Base-by-base conservation (phyloP, 2,329 filamentous ascomycete species). In the Trichoderma sp. region DNA sequence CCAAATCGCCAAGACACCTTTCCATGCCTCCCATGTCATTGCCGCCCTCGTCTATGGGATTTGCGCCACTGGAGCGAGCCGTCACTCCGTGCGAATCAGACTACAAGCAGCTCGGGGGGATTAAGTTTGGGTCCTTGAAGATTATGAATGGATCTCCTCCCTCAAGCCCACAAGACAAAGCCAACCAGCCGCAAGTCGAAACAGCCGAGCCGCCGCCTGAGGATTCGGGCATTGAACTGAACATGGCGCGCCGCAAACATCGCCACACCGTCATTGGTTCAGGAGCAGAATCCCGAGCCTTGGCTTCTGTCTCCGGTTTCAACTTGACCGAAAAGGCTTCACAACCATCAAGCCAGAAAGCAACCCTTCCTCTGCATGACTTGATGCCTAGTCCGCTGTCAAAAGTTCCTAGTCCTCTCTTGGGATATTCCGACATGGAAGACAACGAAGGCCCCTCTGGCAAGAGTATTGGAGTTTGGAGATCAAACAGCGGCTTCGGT, bases 21-120 rank as follows among this genome's bases (percentile, higher is more conserved):
- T 80, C 80, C 1, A 76, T 81, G 73, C 78, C 78, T 4, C 68
- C 70, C 19, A 60, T 63, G 60, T 48, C 72, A 9, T 6, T 81
- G 72, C 78, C 78, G 4, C 68, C 70, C 17, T 58, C 60, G 60
- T 48, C 72, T 61, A 59, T 67, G 50, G 27, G 69, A 37, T 56
- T 67, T 63, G 54, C 66, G 17, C 64, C 68, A 29, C 60, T 68
- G 35, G 74, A 76, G 25, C 72, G 77, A 39, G 75, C 74, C 8
- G 71, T 74, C 15, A 80, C 79, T 9, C 79, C 87, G 0, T 83
- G 79, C 48, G 87, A 89, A 27, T 75, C 80, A 32, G 83, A 86
- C n/a, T 89, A 89, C 72, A 81, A 81, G 68, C 86, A 89, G 54
- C 83, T 87, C 35, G 88, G 88, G 3, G 85, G 82, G 12, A 89